These are phyloP conservation scores for Aegilops longissima DNA, from an alignment of 176 grass and related monocot species.

Conservation along the genomic window DNA sequence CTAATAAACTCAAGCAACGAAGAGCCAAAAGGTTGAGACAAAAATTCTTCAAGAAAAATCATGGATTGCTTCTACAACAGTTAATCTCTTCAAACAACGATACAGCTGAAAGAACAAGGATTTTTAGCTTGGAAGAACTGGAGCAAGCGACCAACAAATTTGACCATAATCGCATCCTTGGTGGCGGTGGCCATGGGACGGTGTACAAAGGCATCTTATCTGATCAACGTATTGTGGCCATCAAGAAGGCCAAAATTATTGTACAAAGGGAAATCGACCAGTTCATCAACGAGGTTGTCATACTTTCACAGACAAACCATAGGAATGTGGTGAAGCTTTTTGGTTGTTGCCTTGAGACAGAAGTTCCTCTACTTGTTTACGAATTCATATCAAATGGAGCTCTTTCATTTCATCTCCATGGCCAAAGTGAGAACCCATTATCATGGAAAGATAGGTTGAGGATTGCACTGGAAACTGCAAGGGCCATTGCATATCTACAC, in stretches of 20 bases:
- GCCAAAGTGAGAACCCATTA: neutral
- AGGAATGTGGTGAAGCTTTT: constrained; percentile 53
- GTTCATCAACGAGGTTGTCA: constrained; percentile 61
- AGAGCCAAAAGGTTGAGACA: constrained; percentile 24
- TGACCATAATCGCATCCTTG: constrained; percentile 44
- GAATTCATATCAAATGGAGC: constrained; percentile 55
- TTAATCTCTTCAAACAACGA: constrained; percentile 45
- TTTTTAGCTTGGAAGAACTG: constrained; percentile 51
- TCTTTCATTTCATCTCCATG: constrained; percentile 38
- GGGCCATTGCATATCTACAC: too few relatives aligned
- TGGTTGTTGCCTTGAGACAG: constrained; percentile 36
- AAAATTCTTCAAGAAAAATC: constrained; percentile 46
- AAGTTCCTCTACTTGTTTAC: constrained; percentile 55
- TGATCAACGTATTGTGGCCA: neutral
- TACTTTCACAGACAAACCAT: constrained; percentile 59
- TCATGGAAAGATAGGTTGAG: constrained; percentile 38
- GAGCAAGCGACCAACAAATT: constrained; percentile 53
- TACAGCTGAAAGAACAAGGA: constrained; percentile 40
- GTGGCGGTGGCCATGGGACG: constrained; percentile 34
- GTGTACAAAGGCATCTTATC: too few relatives aligned
- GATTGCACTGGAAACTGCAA: too few relatives aligned
- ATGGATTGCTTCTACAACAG: constrained; percentile 47
- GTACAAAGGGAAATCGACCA: constrained; percentile 51
- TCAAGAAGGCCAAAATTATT: constrained; percentile 50
- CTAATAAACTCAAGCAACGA: constrained; percentile 14